Base-by-base conservation (phyloP, 1,139 yeast species). In the Candida smagusa region DNA sequence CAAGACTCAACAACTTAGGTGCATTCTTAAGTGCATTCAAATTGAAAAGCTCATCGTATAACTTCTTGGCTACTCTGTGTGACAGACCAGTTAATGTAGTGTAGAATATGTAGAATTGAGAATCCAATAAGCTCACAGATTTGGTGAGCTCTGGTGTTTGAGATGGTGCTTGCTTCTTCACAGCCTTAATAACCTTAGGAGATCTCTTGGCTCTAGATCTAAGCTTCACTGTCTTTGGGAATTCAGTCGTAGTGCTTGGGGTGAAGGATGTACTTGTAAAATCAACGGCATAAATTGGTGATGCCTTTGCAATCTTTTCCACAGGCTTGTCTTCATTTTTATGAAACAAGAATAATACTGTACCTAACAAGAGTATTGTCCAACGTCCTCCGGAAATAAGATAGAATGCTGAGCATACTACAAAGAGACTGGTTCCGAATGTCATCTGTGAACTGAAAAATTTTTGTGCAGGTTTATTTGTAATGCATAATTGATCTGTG, bases 71-170 rank as follows among this genome's bases (percentile, higher is more conserved):
- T 22, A 81, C 74, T 49, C 86, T 68, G 48, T 81, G 81, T 0
- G 95, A 77, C 2, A 94, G 69, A 4, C 96, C 96, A 2, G 95
- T 89, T 41, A 89, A 65, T 0, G 96, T 84, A 7, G 96, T 83
- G 59, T 85, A 89, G 50, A 89, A 85, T 4, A 89, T 76, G 44
- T 75, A 73, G 22, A 84, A 58, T 41, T 75, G 77, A 2, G 78
- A 63, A 21, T 71, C 66, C 25, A 62, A 50, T 22, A 73, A 56
- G 31, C 63, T 57, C 12, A 64, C 60, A 1, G 66, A 56, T 25
- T 50, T 47, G 2, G 73, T 62, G 34, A 69, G 54, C 1, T 59
- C 44, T 2, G 70, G 61, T 24, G 40, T 43, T 3, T 29, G 22
- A 9, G 39, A 33, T 9, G 22, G 22, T 9, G 45, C 31, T 4